These are phyloP conservation scores for Panaeolus cyanescens DNA, from an alignment of 768 basidiomycete species.

Conservation along the genomic window DNA sequence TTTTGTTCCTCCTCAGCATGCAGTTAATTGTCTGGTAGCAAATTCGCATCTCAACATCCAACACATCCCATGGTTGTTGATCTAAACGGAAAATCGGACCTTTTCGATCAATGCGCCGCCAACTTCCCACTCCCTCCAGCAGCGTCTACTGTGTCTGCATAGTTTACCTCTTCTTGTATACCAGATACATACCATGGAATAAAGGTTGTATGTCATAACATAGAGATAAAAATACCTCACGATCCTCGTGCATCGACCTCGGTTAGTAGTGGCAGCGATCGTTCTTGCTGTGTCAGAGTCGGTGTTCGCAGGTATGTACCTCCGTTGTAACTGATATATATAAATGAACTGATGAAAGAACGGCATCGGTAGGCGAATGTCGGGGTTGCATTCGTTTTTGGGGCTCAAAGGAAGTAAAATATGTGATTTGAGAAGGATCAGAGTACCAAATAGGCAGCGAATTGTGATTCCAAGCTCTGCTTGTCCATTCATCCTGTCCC, in stretches of 20 bases:
- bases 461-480: neutral
- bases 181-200: neutral
- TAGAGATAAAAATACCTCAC: neutral
- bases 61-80: constrained; percentile 71
- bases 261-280: too few species aligned
- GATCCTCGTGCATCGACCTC: too few species aligned
- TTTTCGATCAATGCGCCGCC: constrained; percentile 65
- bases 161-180: neutral
- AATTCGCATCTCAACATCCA: constrained; percentile 53
- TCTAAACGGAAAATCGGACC: constrained; percentile 54
- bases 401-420: neutral
- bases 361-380: neutral
- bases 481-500: neutral
- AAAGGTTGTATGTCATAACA: neutral
- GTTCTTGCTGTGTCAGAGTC: too few species aligned
- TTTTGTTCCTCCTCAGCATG: neutral
- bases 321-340: neutral
- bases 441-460: too few species aligned
- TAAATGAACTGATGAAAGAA: neutral
- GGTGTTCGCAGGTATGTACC: neutral
- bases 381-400: neutral
- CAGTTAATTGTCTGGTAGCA: constrained; percentile 27
- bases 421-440: neutral
- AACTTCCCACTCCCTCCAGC: constrained; percentile 61
- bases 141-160: constrained; percentile 16